Percentiles rank a stretch among this genome's conserved stretches.
Conservation (phyloP, 2,329 filamentous ascomycete species). For the Lizonia empirigonia region DNA sequence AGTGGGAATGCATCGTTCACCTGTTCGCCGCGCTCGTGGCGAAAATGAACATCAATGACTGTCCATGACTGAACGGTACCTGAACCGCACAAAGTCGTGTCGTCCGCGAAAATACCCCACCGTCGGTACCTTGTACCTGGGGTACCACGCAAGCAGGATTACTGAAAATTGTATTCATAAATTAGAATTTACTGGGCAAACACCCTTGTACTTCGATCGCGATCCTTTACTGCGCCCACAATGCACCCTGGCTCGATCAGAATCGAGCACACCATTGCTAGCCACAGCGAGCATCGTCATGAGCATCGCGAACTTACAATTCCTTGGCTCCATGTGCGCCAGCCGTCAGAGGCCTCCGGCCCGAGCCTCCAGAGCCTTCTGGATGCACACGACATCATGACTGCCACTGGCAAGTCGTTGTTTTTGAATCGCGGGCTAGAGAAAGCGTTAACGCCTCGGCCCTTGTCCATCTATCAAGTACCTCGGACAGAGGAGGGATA, state of each 20-base stretch:
- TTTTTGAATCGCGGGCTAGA: slow-evolving; percentile 9
- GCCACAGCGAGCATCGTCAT: slow-evolving; percentile 1
- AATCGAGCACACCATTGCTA: background rate
- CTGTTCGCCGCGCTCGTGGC: slow-evolving; percentile 6
- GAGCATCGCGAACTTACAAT: background rate
- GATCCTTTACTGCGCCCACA: slow-evolving; percentile 9
- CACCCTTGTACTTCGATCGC: slow-evolving; percentile 4
- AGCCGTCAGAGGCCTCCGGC: background rate
- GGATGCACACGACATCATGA: slow-evolving; percentile 15
- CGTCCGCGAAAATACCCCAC: slow-evolving; percentile 8
- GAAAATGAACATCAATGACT: slow-evolving; percentile 1
- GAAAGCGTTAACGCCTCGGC: slow-evolving; percentile 6
- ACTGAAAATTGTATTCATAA: background rate
- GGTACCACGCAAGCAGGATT: background rate
- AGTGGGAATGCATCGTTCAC: background rate
- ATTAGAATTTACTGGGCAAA: slow-evolving; percentile 2
- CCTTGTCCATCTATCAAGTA: slow-evolving; percentile 12
- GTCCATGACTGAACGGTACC: background rate
- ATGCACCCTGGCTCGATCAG: slow-evolving; percentile 3
- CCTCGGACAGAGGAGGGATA: background rate
- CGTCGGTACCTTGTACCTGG: slow-evolving; percentile 3
- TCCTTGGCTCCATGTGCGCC: slow-evolving; percentile 4
- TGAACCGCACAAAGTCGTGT: slow-evolving; percentile 10
- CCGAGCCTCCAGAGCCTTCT: slow-evolving; percentile 4
- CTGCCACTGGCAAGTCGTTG: background rate